Evolutionary conservation across 2,329 filamentous ascomycete genomes (phyloP).

Genomic region (Aspergillus ustus): DNA sequence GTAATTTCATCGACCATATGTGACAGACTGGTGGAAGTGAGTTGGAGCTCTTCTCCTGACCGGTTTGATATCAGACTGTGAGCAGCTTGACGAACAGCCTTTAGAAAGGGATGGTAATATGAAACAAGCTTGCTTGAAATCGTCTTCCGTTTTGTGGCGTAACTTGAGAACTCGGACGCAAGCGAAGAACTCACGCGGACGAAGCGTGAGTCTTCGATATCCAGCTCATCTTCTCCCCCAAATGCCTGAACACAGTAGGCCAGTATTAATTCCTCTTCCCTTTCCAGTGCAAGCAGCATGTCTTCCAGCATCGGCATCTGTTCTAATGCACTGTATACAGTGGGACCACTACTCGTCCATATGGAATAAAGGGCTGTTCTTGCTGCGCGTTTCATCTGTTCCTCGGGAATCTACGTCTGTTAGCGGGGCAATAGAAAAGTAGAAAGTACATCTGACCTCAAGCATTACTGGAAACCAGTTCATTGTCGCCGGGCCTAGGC

Average conservation of each 20-base stretch:
- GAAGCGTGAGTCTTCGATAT: background rate
- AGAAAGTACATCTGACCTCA: slow-evolving; percentile 1
- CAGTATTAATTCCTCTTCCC: slow-evolving; percentile 1
- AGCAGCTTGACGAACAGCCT: background rate
- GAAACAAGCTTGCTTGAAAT: slow-evolving; percentile 1
- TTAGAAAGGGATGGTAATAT: background rate
- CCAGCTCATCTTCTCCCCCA: background rate
- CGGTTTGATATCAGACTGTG: background rate
- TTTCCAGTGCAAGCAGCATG: slow-evolving; percentile 1
- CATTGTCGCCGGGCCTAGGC: background rate
- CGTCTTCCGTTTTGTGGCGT: background rate
- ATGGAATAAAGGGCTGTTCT: slow-evolving; percentile 2
- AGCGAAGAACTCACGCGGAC: background rate
- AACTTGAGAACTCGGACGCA: slow-evolving; percentile 1
- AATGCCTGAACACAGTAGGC: background rate
- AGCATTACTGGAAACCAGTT: slow-evolving; percentile 1
- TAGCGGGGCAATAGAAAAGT: background rate
- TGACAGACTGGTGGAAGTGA: background rate
- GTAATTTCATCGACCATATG: slow-evolving; percentile 1
- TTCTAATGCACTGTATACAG: background rate
- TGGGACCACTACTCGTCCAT: slow-evolving; percentile 1
- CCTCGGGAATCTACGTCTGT: background rate
- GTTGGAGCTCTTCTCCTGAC: background rate
- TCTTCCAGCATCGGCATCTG: slow-evolving; percentile 1
- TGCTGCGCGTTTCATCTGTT: slow-evolving; percentile 1